phyloP scores from a whole-genome alignment of 257 asterid species.

The Hygrophila difformis region DNA sequence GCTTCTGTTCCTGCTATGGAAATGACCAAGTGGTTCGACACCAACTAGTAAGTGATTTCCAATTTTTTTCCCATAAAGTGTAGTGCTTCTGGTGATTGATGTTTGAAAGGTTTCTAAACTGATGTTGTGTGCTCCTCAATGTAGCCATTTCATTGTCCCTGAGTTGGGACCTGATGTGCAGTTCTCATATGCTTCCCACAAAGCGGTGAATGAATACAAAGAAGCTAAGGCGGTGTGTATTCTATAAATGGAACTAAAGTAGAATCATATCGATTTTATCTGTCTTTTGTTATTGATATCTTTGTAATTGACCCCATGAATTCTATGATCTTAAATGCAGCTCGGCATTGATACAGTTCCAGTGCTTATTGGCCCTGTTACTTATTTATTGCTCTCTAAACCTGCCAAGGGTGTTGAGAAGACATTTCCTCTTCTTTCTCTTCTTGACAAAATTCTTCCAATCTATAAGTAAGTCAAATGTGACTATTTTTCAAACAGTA shows the following conservation, averaged over 20 bases:
- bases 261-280: background rate
- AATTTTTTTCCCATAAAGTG: background rate
- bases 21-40: conserved; percentile 99
- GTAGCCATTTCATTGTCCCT: conserved; percentile 90
- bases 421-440: conserved; percentile 66
- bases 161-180: conserved; percentile 85
- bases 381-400: conserved; percentile 77
- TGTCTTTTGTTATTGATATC: background rate
- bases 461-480: conserved; percentile 58
- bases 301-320: background rate
- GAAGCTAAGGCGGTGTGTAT: conserved; percentile 78
- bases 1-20: conserved; percentile 99
- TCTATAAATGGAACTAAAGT: too few species aligned
- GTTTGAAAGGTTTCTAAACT: background rate
- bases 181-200: conserved; percentile 86
- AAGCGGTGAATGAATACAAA: conserved; percentile 83
- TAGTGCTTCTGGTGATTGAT: background rate
- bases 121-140: conserved; percentile 9
- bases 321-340: conserved; percentile 31
- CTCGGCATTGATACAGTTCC: conserved; percentile 87
- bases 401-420: conserved; percentile 97
- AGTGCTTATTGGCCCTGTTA: conserved; percentile 85
- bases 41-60: conserved; percentile 81
- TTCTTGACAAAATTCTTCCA: conserved; percentile 85
- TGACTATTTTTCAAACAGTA: background rate